A percentile compares a stretch with the other conserved stretches of the same genome.
These are phyloP conservation scores for Vachellia pachyceras DNA, from an alignment of 306 rosid species.

Conservation along the genomic window DNA sequence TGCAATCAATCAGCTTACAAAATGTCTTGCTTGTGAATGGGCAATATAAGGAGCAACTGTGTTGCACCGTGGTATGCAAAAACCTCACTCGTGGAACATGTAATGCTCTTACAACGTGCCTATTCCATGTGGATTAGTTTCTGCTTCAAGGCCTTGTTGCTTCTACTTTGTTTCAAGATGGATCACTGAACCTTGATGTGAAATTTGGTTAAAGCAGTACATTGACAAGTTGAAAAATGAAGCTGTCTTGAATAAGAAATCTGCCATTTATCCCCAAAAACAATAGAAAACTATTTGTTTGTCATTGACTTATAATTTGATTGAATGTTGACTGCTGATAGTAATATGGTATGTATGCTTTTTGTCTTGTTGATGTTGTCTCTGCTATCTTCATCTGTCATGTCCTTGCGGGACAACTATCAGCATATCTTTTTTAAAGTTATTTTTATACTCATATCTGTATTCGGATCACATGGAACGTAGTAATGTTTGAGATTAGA, in stretches of 20 bases:
- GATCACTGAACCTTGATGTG: slow-evolving; percentile 1
- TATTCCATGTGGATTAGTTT: slow-evolving; percentile 13
- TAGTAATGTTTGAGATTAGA: neutral
- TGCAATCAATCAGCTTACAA: slow-evolving; percentile 89
- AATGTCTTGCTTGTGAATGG: slow-evolving; percentile 91
- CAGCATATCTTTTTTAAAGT: slow-evolving; percentile 4
- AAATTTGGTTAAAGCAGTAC: neutral
- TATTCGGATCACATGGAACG: slow-evolving; percentile 14
- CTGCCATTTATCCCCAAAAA: neutral
- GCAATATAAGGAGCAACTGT: slow-evolving; percentile 81
- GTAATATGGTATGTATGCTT: slow-evolving; percentile 25
- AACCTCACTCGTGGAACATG: slow-evolving; percentile 70
- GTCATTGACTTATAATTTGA: neutral
- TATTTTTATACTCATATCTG: neutral
- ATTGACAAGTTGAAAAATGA: neutral
- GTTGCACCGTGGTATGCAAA: slow-evolving; percentile 88
- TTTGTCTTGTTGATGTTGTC: slow-evolving; percentile 19
- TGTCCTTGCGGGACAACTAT: neutral
- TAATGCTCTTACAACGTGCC: slow-evolving; percentile 48
- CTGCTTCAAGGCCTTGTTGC: neutral
- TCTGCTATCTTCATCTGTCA: neutral
- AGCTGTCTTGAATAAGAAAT: neutral
- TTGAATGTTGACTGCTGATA: neutral
- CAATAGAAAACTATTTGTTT: neutral
- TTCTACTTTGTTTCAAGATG: slow-evolving; percentile 12